Evolutionary conservation across 441 rosid species (phyloP).

Genomic region (Pelargonium exstipulatum): DNA sequence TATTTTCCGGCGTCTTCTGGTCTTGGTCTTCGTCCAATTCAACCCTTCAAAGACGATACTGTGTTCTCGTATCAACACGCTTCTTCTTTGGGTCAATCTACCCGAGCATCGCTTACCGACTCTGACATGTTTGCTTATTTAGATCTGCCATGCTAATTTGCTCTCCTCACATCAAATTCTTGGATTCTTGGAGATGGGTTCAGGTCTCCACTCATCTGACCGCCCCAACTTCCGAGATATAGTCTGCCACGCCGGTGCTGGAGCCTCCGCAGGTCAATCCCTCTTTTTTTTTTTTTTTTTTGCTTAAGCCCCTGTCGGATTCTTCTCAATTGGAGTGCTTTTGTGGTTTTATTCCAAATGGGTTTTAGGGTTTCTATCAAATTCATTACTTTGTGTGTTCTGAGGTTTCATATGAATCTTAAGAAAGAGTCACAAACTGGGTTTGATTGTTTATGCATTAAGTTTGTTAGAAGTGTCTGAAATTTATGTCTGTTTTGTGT

Average conservation of each 20-base stretch:
- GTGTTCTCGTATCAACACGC: background rate
- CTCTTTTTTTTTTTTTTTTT: background rate
- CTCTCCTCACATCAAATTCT: conserved; percentile 9
- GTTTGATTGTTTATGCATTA: background rate
- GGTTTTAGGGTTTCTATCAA: conserved; percentile 2
- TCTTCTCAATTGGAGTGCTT: background rate
- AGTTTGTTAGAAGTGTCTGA: background rate
- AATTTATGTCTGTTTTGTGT: background rate
- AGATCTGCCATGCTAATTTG: conserved; percentile 40
- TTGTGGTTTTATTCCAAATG: background rate
- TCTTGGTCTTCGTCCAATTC: background rate
- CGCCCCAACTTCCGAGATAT: conserved; percentile 35
- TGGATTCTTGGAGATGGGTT: conserved; percentile 39
- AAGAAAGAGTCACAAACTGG: background rate
- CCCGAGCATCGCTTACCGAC: background rate
- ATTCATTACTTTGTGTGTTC: background rate
- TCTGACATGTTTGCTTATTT: background rate
- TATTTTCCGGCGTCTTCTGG: background rate
- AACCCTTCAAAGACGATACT: conserved; percentile 4
- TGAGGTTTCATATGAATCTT: background rate
- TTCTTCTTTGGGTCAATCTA: background rate
- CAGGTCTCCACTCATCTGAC: conserved; percentile 32
- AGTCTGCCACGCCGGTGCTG: conserved; percentile 56
- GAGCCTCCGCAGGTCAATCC: conserved; percentile 74
- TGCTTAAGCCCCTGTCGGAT: background rate